Base-by-base conservation (phyloP, 139 green algal genomes). In the Dunaliella sp. region DNA sequence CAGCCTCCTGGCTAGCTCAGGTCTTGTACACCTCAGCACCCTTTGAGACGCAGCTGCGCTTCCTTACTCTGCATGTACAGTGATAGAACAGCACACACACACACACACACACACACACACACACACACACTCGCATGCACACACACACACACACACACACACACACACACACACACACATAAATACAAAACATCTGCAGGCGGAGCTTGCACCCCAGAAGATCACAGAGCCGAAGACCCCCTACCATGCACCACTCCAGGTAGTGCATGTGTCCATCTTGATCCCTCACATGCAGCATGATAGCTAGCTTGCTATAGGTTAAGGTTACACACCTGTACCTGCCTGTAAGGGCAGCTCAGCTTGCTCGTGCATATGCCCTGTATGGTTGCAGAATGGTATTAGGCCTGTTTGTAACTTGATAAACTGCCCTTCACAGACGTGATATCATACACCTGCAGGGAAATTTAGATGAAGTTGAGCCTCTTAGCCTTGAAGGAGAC, bases 201-300 rank as follows among this genome's bases (percentile, higher is more conserved):
- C 31, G n/a, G 76, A 81, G 76, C 76, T 81, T 2, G n/a, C 76
- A 12, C 76, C 76, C 12, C 12, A 28, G 1, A 81, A 81, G 30
- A 81, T 81, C 31, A 81, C 76, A 36, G 76, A 81, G 76, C 76
- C 76, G 12, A 81, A 81, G 76, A 81, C 76, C 12, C 76, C 76
- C 1, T 81, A 81, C 76, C 76, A 81, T 37, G n/a, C 33, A 1
- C 76, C 76, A 2, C 22, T 81, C 7, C 76, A 81, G 76, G 76
- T 81, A 78, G 30, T 16, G 48, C 7, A 65, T 26, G 7, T 16
- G 48, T 65, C n/a, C n/a, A n/a, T n/a, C n/a, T n/a, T n/a, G n/a
- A n/a, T n/a, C n/a, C n/a, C n/a, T n/a, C n/a, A n/a, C n/a, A n/a
- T n/a, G n/a, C n/a, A n/a, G n/a, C n/a, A n/a, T 65, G 48, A 65